Conservation (phyloP, 2,329 filamentous ascomycete species). For the Aplosporella prunicola region DNA sequence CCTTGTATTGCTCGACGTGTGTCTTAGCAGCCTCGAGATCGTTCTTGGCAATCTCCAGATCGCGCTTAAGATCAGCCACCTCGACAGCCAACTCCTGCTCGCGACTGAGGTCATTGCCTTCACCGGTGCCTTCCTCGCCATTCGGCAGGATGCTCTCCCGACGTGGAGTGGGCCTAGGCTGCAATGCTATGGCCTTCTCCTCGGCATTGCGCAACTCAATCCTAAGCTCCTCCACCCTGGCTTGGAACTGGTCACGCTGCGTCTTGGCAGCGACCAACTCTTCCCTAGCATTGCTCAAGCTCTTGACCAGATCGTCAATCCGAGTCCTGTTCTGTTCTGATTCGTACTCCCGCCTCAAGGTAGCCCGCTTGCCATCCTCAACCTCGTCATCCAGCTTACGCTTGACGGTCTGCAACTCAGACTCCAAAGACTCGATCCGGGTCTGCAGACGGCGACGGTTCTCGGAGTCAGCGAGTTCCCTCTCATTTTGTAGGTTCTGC, state of each 20-base stretch:
- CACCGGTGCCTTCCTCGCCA: conserved; percentile 37
- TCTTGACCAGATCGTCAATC: conserved; percentile 82
- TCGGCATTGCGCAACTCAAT: conserved; percentile 84
- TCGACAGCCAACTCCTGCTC: conserved; percentile 79
- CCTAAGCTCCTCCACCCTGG: conserved; percentile 77
- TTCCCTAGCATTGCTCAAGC: conserved; percentile 70
- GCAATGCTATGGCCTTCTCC: conserved; percentile 72
- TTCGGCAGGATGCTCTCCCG: conserved; percentile 27
- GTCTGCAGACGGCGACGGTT: conserved; percentile 67
- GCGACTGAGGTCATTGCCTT: conserved; percentile 48
- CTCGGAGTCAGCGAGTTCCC: conserved; percentile 75
- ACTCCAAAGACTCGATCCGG: conserved; percentile 68
- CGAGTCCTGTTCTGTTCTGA: conserved; percentile 79
- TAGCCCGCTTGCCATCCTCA: conserved; percentile 74
- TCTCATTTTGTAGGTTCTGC: conserved; percentile 85
- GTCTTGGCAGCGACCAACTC: conserved; percentile 82
- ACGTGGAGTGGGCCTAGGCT: conserved; percentile 66
- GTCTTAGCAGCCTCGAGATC: conserved; percentile 74
- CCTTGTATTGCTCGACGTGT: conserved; percentile 79
- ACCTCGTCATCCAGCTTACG: conserved; percentile 73
- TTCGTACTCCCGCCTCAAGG: conserved; percentile 82
- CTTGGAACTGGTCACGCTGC: conserved; percentile 78
- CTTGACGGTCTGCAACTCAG: conserved; percentile 68
- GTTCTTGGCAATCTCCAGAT: conserved; percentile 68
- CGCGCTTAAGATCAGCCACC: conserved; percentile 75